Evolutionary conservation across 306 rosid genomes (phyloP), one percentile per base, ranked within the genome.

Genomic region (Quercus robur): DNA sequence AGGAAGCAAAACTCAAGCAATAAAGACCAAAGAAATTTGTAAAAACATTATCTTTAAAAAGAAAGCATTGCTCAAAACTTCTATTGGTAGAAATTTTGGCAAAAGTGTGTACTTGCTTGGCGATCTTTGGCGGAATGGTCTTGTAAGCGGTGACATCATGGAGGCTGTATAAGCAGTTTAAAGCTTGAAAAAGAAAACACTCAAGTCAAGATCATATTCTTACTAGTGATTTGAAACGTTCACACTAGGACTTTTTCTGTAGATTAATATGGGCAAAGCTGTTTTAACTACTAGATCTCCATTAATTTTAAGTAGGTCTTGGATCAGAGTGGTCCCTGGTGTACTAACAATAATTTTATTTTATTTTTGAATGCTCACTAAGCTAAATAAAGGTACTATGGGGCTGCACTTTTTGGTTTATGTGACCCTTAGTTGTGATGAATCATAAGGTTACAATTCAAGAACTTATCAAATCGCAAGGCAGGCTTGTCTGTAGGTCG

Each of bases 401-500:
- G 61, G 61, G 21, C 61, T 56, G 61, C 20, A 56, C 61, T 56
- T 56, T 56, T 56, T 56, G 61, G 61, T n/a, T 56, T 19, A 7
- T 17, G 25, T 56, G 25, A 56, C 61, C 61, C 61, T 1, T 17
- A 2, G 61, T 17, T n/a, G 61, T 19, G 19, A 15, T 56, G 61
- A 56, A 56, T 35, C 56, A 41, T 41, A 64, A 56, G 44, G 23
- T 58, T 9, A 14, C 38, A 25, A 51, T 71, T 21, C 6, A 14
- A 25, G 52, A 15, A 20, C 18, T 14, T 66, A 79, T 80, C 85
- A 80, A 46, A 77, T 77, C 63, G 8, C 51, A 67, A 23, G 64
- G 51, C 61, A 28, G 73, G 72, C 73, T 76, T 82, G 78, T 80
- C 86, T 51, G 74, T 15, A 56, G 78, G 59, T 79, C 56, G 76